These are phyloP conservation scores for Fusarium sacchari DNA, from an alignment of 2,329 filamentous ascomycete genomes.

Conservation along the genomic window DNA sequence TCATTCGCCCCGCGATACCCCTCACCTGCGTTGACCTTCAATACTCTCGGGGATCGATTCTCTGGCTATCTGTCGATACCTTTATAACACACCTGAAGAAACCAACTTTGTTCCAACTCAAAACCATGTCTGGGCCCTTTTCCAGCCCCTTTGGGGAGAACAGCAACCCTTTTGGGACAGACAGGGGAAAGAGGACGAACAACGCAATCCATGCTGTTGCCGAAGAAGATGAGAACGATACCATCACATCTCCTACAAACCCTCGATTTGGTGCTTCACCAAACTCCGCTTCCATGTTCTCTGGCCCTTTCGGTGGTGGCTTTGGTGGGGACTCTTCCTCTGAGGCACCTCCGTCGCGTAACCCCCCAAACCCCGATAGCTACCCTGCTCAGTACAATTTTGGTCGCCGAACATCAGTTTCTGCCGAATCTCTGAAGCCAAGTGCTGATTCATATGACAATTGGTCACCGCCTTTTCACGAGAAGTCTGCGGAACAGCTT, in stretches of 20 bases:
- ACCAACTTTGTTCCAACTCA: background rate
- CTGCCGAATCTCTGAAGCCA: constrained; percentile 94
- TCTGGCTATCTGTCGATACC: constrained; percentile 15
- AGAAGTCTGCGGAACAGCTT: constrained; percentile 85
- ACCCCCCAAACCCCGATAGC: constrained; percentile 68
- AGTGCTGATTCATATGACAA: constrained; percentile 84
- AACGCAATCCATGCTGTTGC: constrained; percentile 66
- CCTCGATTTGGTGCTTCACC: constrained; percentile 62
- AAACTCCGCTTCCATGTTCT: constrained; percentile 53
- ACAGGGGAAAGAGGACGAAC: constrained; percentile 32
- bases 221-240: constrained; percentile 85
- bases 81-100: background rate
- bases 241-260: constrained; percentile 78
- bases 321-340: constrained; percentile 57
- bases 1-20: constrained; percentile 69
- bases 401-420: constrained; percentile 92
- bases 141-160: constrained; percentile 75
- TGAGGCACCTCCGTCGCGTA: constrained; percentile 59
- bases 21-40: constrained; percentile 78
- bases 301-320: constrained; percentile 59
- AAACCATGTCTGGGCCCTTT: constrained; percentile 79
- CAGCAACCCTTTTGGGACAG: constrained; percentile 48
- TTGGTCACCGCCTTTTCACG: constrained; percentile 87
- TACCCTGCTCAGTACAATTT: constrained; percentile 96
- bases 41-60: constrained; percentile 61